Evolutionary conservation across 306 rosid genomes (phyloP), one percentile per base, ranked within the genome.

Genomic region (Pyrus communis): DNA sequence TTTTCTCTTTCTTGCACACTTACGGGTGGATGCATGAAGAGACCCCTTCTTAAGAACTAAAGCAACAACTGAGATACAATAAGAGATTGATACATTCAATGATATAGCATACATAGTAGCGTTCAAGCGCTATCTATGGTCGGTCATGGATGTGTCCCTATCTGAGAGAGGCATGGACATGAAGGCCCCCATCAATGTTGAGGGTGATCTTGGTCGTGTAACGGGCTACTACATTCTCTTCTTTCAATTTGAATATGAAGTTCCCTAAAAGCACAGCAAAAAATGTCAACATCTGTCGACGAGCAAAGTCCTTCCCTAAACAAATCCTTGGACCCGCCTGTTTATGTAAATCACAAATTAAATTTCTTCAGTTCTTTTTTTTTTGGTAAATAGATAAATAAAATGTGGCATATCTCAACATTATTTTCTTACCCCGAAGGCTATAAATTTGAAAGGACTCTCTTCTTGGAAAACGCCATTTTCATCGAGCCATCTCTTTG

Each of bases 401-500:
- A 31, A 31, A 31, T 31, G 6, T 31, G 35, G 35, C 35, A 31
- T 31, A 31, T 31, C 35, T 31, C 35, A 31, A 31, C 0, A 7
- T 31, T 31, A 31, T 31, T 31, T 31, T 31, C 35, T 31, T 31
- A 31, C 7, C 7, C 7, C 7, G 7, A 84, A 81, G 59, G 85
- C 83, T 15, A 76, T 75, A 65, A 84, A 78, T 63, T 75, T 81
- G 61, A 78, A 84, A 30, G 79, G 75, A 59, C 75, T 84, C 14
- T 84, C 81, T 11, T 79, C 74, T 28, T 73, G 67, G 67, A 81
- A 75, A 4, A 33, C 35, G 2, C 83, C 85, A n/a, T 81, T 71
- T 77, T n/a, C 35, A 15, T 75, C 55, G 7, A 84, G 42, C 88
- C 85, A 84, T 67, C 88, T 70, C 33, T 84, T 77, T 0, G 85